Conservation (phyloP, 1,284 basidiomycete genomes). For the Sutorius eximius region DNA sequence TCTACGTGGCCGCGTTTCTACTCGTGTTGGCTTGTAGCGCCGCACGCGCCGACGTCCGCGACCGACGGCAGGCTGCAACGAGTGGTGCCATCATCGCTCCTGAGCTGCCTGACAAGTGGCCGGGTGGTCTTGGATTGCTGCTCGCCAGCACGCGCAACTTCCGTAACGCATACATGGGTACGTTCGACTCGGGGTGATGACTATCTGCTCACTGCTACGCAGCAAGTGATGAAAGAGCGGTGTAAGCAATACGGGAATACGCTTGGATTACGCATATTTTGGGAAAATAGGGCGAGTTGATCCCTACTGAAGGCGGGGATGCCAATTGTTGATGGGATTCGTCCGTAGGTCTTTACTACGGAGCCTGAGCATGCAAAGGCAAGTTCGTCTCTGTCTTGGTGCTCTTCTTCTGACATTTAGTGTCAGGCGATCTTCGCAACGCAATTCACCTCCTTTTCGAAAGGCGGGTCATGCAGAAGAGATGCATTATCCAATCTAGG, state of each 20-base stretch:
- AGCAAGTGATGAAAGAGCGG: conserved; percentile 30
- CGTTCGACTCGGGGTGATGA: conserved; percentile 3
- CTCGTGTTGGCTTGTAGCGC: conserved; percentile 23
- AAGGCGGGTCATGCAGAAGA: conserved; percentile 32
- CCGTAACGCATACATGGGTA: conserved; percentile 37
- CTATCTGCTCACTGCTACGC: not conserved
- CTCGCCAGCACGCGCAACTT: conserved; percentile 23
- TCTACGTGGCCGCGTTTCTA: conserved; percentile 30
- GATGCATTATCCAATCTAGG: conserved; percentile 8
- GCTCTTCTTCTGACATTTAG: not conserved
- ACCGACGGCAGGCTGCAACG: conserved; percentile 32
- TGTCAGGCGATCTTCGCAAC: conserved; percentile 37
- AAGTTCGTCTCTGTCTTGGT: not conserved
- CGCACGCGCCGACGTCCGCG: conserved; percentile 20
- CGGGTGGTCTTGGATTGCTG: conserved; percentile 36
- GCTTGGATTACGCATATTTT: conserved; percentile 33
- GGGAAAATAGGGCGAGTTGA: conserved; percentile 31
- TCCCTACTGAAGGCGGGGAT: not conserved
- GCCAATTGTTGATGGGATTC: not conserved
- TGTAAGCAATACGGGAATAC: conserved; percentile 30
- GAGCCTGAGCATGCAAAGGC: conserved; percentile 47
- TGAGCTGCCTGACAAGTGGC: conserved; percentile 31
- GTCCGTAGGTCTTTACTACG: conserved; percentile 24
- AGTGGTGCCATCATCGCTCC: conserved; percentile 37
- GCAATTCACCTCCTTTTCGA: conserved; percentile 44